Evolutionary conservation across 2,329 filamentous ascomycete genomes (phyloP).

Genomic region (Thelonectria rubi): DNA sequence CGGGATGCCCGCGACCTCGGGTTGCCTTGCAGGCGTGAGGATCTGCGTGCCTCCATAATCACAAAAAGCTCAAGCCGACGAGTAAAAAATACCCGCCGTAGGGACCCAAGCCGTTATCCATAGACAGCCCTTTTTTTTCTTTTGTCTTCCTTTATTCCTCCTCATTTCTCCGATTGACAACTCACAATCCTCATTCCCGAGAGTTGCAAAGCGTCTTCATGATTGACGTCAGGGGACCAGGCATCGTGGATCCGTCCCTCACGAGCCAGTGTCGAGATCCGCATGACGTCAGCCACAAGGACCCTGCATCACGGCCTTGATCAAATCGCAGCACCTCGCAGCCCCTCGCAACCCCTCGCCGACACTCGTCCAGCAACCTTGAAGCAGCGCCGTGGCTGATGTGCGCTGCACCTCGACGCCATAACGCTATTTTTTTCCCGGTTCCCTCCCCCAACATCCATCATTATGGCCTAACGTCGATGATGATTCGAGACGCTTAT

Average conservation of each 20-base stretch:
- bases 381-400: background rate
- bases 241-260: slow-evolving; percentile 13
- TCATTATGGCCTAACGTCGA: slow-evolving; percentile 19
- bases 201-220: slow-evolving; percentile 1
- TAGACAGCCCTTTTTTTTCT: background rate
- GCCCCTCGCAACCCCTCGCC: background rate
- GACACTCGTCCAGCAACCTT: background rate
- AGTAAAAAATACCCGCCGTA: background rate
- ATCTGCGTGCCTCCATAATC: background rate
- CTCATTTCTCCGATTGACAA: slow-evolving; percentile 2
- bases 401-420: slow-evolving; percentile 38
- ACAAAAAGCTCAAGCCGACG: background rate
- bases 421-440: slow-evolving; percentile 29
- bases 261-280: slow-evolving; percentile 19
- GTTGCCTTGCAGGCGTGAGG: no score
- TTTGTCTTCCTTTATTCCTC: background rate
- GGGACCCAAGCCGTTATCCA: background rate
- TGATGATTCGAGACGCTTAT: background rate
- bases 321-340: background rate
- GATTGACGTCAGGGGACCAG: slow-evolving; percentile 40
- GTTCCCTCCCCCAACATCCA: slow-evolving; percentile 19
- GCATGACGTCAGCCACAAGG: slow-evolving; percentile 40
- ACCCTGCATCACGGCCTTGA: slow-evolving; percentile 33
- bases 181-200: slow-evolving; percentile 8
- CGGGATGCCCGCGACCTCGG: no score